A percentile compares a stretch with the other conserved stretches of the same genome.
These are phyloP conservation scores for Xylaria polymorpha DNA, from an alignment of 2,329 filamentous ascomycete species.

Conservation along the genomic window DNA sequence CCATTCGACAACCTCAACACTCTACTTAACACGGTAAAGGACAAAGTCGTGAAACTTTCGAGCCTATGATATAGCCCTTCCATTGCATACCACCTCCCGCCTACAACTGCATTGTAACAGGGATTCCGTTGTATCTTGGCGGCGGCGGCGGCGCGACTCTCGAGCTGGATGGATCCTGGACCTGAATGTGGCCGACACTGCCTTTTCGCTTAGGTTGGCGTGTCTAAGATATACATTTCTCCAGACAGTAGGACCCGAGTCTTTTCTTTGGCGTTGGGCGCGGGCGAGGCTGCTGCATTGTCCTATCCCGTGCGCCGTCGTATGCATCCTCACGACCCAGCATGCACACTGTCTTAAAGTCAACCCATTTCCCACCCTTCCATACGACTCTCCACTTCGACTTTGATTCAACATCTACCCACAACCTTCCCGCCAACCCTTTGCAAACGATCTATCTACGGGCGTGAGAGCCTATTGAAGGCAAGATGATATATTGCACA, in stretches of 20 bases:
- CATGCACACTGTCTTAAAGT: not conserved
- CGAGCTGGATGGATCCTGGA: slow-evolving; percentile 37
- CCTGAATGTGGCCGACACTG: slow-evolving; percentile 42
- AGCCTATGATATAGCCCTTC: slow-evolving; percentile 5
- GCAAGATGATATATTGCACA: slow-evolving; percentile 59
- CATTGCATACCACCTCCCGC: not conserved
- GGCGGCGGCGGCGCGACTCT: slow-evolving; percentile 41
- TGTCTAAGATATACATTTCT: slow-evolving; percentile 45
- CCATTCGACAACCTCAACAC: not conserved
- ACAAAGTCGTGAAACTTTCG: slow-evolving; percentile 9
- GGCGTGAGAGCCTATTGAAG: slow-evolving; percentile 18
- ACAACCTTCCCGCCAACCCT: not conserved
- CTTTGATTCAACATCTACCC: not conserved
- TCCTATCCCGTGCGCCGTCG: slow-evolving; percentile 11
- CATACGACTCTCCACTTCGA: not conserved
- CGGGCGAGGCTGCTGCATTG: slow-evolving; percentile 42
- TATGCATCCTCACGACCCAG: not conserved
- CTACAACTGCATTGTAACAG: not conserved
- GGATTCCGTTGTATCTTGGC: slow-evolving; percentile 30
- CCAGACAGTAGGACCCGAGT: slow-evolving; percentile 40
- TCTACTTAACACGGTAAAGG: not conserved
- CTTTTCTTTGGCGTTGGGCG: slow-evolving; percentile 39
- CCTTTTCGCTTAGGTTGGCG: slow-evolving; percentile 41
- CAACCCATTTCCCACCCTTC: not conserved
- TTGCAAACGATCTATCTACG: slow-evolving; percentile 1